Evolutionary conservation across 1,284 basidiomycete genomes (phyloP).

Genomic region (Leccinum fallax): DNA sequence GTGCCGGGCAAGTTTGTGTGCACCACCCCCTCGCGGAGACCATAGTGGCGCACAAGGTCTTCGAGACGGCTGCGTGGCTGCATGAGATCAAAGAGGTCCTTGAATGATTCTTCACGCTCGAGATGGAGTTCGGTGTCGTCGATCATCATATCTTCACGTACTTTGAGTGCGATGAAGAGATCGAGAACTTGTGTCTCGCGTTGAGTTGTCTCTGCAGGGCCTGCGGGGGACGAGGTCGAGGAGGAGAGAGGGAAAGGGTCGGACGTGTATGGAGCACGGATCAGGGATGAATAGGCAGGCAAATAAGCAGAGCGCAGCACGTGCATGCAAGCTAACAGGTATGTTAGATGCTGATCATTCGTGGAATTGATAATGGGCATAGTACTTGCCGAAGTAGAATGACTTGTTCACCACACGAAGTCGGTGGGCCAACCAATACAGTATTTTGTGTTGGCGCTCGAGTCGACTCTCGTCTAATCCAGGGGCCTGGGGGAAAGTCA

Average conservation of each 20-base stretch:
- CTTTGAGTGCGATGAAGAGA: slow-evolving; percentile 74
- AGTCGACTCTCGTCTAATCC: slow-evolving; percentile 53
- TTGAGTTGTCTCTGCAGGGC: slow-evolving; percentile 40
- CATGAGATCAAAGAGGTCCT: slow-evolving; percentile 72
- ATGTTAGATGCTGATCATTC: slow-evolving; percentile 13
- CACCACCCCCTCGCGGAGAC: slow-evolving; percentile 57
- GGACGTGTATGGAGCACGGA: slow-evolving; percentile 67
- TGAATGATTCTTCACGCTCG: slow-evolving; percentile 69
- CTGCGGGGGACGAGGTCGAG: slow-evolving; percentile 32
- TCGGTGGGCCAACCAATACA: slow-evolving; percentile 67
- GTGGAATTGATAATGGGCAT: neutral
- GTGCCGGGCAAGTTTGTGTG: slow-evolving; percentile 14
- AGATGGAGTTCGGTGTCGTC: slow-evolving; percentile 74
- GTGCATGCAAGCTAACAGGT: slow-evolving; percentile 67
- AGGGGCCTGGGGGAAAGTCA: slow-evolving; percentile 51
- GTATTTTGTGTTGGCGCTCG: slow-evolving; percentile 59
- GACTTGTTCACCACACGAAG: slow-evolving; percentile 65
- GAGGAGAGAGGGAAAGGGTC: slow-evolving; percentile 67
- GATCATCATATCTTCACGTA: slow-evolving; percentile 71
- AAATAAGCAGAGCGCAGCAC: slow-evolving; percentile 74
- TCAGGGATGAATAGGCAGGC: slow-evolving; percentile 59
- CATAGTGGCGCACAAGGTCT: slow-evolving; percentile 66
- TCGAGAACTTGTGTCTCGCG: slow-evolving; percentile 76
- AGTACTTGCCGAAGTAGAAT: slow-evolving; percentile 60
- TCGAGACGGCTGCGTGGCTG: slow-evolving; percentile 73